Evolutionary conservation across 2,329 filamentous ascomycete species (phyloP).

Genomic region (Venturia pyrina): DNA sequence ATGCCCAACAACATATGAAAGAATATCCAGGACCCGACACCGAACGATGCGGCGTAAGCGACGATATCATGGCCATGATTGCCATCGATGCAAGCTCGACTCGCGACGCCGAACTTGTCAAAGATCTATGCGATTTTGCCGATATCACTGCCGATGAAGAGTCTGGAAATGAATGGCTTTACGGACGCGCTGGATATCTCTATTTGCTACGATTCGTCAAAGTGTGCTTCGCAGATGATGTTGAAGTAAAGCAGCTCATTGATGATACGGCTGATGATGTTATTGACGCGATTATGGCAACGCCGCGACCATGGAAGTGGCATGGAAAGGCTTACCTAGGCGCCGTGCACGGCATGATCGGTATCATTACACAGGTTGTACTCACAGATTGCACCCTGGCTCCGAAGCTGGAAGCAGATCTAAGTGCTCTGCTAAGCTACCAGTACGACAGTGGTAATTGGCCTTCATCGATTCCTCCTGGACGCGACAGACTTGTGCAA

Average conservation of each 20-base stretch:
- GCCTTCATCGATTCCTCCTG: constrained; percentile 43
- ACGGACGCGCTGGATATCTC: constrained; percentile 57
- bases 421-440: constrained; percentile 47
- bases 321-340: constrained; percentile 54
- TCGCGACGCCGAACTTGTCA: constrained; percentile 39
- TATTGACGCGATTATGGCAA: constrained; percentile 48
- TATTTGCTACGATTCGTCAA: constrained; percentile 57
- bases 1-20: constrained; percentile 39
- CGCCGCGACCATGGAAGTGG: constrained; percentile 52
- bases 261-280: constrained; percentile 46
- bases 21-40: constrained; percentile 36
- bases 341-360: constrained; percentile 57
- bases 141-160: constrained; percentile 36
- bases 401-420: constrained; percentile 40
- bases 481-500: constrained; percentile 46
- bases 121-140: constrained; percentile 40
- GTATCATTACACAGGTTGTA: constrained; percentile 61
- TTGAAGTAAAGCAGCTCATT: constrained; percentile 40
- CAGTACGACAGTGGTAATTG: constrained; percentile 57
- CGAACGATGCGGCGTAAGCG: constrained; percentile 38
- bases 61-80: constrained; percentile 41
- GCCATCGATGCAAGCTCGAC: constrained; percentile 40
- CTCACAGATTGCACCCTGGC: constrained; percentile 47
- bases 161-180: constrained; percentile 52
- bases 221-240: constrained; percentile 43